Evolutionary conservation across 495 filamentous ascomycete genomes (phyloP).

Genomic region (Daldinia concentrica): DNA sequence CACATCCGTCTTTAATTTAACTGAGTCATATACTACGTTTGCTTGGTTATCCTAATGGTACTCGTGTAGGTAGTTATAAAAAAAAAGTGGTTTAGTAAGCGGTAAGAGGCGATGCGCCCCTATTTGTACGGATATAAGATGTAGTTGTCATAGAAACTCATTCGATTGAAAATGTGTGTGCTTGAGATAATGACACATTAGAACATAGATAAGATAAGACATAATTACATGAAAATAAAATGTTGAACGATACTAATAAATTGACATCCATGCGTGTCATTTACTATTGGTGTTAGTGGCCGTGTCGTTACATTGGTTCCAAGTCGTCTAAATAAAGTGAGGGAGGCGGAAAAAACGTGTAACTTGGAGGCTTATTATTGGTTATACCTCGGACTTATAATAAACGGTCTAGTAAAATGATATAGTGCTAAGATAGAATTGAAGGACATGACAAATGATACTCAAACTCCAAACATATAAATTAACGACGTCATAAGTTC

Average conservation of each 20-base stretch:
- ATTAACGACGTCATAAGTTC: constrained; percentile 31
- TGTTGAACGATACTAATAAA: no score
- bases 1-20: not conserved
- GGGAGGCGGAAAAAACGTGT: not conserved
- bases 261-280: no score
- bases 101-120: not conserved
- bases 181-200: not conserved
- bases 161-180: not conserved
- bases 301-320: not conserved
- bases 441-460: not conserved
- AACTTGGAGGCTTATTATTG: no score
- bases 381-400: no score
- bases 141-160: not conserved
- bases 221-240: not conserved
- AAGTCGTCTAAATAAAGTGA: not conserved
- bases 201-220: not conserved
- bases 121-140: not conserved
- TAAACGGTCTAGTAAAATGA: no score
- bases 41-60: not conserved
- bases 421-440: no score
- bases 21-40: not conserved
- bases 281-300: not conserved
- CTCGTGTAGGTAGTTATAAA: not conserved
- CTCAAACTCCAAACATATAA: not conserved
- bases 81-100: not conserved